Evolutionary conservation across 805 yeast genomes (phyloP), one percentile per base, ranked within the genome.

Genomic region (Suhomyces kilbournensis): DNA sequence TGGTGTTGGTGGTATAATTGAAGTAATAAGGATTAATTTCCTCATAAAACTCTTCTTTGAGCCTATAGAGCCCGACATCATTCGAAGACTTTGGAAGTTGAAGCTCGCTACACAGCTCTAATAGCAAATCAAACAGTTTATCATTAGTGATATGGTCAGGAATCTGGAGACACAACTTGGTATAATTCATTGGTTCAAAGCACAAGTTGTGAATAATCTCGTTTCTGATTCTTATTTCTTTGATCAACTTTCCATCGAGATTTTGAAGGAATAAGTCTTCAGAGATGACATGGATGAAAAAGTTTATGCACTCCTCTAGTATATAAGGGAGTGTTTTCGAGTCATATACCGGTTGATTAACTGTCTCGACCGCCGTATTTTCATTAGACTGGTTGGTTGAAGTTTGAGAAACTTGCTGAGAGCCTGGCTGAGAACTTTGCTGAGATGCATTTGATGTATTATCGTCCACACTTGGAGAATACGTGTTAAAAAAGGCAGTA

Each of bases 121-220:
- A 60, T n/a, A 72, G 62, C 10, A 68, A 54, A 57, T 84, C 97
- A 72, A 93, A 91, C 23, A 82, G 71, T 56, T 88, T 89, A 52
- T 90, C 94, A 4, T 82, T 75, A 0, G 84, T 71, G 34, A 91
- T 74, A 58, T 85, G 88, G 48, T 91, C 97, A 0, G 97, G 93
- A 2, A 91, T 78, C 14, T 77, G 79, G 2, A 81, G 70, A 52
- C 85, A 78, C 17, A 94, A 68, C 51, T 88, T 88, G 3, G 94
- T 81, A 63, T 85, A 92, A 20, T 83, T 76, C 74, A 84, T 71
- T 2, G 87, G 85, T 28, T 84, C 83, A 71, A 90, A 88, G 56
- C 96, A 85, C n/a, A 93, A 72, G 2, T 83, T 78, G 62, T 94
- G 97, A 20, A 90, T 75, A n/a, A 93, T 82, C 59, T 92, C 97